Evolutionary conservation across 805 yeast species (phyloP), one percentile per base, ranked within the genome.

Genomic region (Candida boleticola): DNA sequence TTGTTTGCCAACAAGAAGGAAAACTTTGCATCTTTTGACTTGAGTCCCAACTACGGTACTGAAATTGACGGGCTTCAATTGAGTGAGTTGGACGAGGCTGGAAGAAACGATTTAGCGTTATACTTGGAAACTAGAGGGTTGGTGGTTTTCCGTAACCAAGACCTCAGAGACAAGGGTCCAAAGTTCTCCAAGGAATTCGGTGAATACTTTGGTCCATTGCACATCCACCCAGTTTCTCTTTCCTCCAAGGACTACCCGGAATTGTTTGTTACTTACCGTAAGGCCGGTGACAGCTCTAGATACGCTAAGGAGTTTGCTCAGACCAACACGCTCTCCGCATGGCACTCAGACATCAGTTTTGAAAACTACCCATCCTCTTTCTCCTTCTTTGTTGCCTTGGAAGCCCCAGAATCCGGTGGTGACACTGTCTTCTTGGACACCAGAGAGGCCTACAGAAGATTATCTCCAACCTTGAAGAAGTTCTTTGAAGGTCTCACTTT

Each of bases 271-370:
- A 57, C 60, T 20, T 50, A 49, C 44, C 47, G 60, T 35, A 50
- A 52, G 18, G 53, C 50, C 4, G 60, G 60, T 5, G 60, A 47
- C 29, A 47, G 39, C 1, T 23, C 42, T 16, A 46, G 60, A 11
- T 51, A 54, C 40, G 46, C 45, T 2, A 36, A 22, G 3, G 47
- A 42, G 14, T 57, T 55, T 42, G 51, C 45, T 5, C 32, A 37
- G 19, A 44, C 37, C 16, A 39, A 55, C 11, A 37, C 43, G 18
- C 25, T 35, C 10, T 20, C 32, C 17, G 50, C 35, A 9, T 58
- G 61, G 61, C 63, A 58, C 44, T 54, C 61, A 18, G 63, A 58
- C 32, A 49, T 56, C 30, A 47, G 54, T 39, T 56, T 54, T 42
- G 63, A 56, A 31, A 46, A 54, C 30, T 54, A 54, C 37, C 63